A percentile compares a stretch with the other conserved stretches of the same genome.
phyloP scores from a whole-genome alignment of 2,329 filamentous ascomycete species.

The Parascedosporium putredinis region DNA sequence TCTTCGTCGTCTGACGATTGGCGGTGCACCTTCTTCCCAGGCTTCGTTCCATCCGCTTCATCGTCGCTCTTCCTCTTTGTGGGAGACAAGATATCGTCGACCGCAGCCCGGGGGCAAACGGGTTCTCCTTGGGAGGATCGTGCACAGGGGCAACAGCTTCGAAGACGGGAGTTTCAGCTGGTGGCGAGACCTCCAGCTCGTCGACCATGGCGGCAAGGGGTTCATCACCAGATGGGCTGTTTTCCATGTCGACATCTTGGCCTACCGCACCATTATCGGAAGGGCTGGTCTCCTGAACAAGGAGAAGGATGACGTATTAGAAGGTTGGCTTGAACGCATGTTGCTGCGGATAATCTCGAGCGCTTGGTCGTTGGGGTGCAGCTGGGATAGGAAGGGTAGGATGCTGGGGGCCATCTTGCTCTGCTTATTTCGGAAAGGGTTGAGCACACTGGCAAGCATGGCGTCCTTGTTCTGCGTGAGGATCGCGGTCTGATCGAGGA shows the following conservation, averaged over 20 bases:
- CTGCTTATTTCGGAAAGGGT: constrained; percentile 57
- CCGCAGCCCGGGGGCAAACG: constrained; percentile 20
- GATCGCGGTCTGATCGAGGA: constrained; percentile 74
- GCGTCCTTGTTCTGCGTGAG: constrained; percentile 57
- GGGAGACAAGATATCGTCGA: constrained; percentile 13
- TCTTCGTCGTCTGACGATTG: constrained; percentile 9
- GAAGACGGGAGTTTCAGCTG: not conserved
- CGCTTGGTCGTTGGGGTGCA: constrained; percentile 49
- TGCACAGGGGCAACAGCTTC: not conserved
- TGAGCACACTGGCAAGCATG: constrained; percentile 73
- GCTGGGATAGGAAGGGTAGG: constrained; percentile 64
- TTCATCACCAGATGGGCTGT: constrained; percentile 16
- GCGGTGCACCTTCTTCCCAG: constrained; percentile 14
- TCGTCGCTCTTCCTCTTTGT: constrained; percentile 32
- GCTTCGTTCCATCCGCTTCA: constrained; percentile 16
- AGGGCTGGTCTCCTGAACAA: constrained; percentile 2
- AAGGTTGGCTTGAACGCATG: constrained; percentile 30
- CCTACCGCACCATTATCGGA: constrained; percentile 22
- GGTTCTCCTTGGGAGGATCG: constrained; percentile 18
- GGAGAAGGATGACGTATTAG: not conserved
- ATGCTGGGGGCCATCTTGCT: constrained; percentile 61
- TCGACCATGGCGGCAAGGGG: not conserved
- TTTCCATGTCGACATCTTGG: constrained; percentile 23
- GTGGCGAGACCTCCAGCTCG: constrained; percentile 5
- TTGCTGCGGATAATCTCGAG: constrained; percentile 63